Percentiles rank a stretch among this genome's conserved stretches.
Evolutionary conservation across 129 eudicot species (phyloP).

Genomic region (Centella asiatica): DNA sequence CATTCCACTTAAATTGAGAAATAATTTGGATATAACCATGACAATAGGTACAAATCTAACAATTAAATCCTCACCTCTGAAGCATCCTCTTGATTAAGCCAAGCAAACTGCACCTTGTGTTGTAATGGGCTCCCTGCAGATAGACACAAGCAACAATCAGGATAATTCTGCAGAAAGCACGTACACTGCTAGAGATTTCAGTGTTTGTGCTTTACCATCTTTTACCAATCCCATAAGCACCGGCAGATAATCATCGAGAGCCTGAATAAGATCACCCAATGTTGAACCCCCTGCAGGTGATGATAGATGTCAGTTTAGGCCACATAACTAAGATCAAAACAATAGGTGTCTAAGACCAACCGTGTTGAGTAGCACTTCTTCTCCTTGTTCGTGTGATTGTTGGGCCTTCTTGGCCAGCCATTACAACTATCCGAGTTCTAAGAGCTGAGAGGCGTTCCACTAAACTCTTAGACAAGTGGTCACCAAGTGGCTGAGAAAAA

Average conservation of each 20-base stretch:
- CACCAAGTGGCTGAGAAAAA: conserved; percentile 60
- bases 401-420: conserved; percentile 97
- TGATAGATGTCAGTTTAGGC: conserved; percentile 17
- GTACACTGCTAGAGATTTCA: conserved; percentile 3
- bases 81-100: conserved; percentile 97
- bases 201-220: conserved; percentile 58
- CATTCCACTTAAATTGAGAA: conserved; percentile 6
- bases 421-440: conserved; percentile 82
- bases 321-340: conserved; percentile 2
- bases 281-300: conserved; percentile 72
- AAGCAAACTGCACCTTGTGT: conserved; percentile 76
- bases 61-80: conserved; percentile 51
- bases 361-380: conserved; percentile 83
- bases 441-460: conserved; percentile 81
- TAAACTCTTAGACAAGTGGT: conserved; percentile 52
- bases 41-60: neutral
- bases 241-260: conserved; percentile 93
- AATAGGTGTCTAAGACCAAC: conserved; percentile 24
- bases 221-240: conserved; percentile 88
- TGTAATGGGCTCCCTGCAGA: conserved; percentile 83
- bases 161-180: conserved; percentile 2
- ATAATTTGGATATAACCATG: neutral
- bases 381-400: conserved; percentile 77
- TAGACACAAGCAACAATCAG: conserved; percentile 7
- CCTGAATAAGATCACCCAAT: conserved; percentile 81